These are phyloP conservation scores for Ustilago loliicola DNA, from an alignment of 1,284 basidiomycete genomes.

Conservation along the genomic window DNA sequence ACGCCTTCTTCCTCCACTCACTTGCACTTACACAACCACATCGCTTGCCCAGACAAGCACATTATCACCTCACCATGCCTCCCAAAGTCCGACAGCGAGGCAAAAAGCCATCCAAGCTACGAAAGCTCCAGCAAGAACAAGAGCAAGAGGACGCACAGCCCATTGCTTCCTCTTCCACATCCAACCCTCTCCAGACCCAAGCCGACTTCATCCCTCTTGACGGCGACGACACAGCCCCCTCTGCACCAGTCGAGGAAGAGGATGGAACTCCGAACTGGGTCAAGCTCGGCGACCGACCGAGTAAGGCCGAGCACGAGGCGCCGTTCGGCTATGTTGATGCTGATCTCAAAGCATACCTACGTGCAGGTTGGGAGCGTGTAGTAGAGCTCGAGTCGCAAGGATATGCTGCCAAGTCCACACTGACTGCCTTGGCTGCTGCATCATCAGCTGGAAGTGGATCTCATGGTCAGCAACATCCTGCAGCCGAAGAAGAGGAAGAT, in stretches of 20 bases:
- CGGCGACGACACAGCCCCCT: conserved; percentile 8
- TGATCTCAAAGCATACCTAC: conserved; percentile 64
- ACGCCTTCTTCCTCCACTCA: conserved; percentile 2
- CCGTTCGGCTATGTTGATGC: conserved; percentile 65
- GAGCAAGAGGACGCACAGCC: conserved; percentile 26
- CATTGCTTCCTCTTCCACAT: conserved; percentile 12
- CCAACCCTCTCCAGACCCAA: conserved; percentile 30
- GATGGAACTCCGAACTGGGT: conserved; percentile 42
- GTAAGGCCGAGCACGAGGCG: conserved; percentile 48
- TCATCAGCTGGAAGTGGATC: not conserved
- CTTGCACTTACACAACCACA: not conserved
- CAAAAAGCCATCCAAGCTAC: conserved; percentile 49
- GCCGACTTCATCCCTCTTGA: conserved; percentile 38
- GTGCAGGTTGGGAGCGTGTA: conserved; percentile 45
- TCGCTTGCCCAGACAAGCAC: not conserved
- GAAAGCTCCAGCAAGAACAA: conserved; percentile 35
- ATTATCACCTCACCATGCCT: conserved; percentile 16
- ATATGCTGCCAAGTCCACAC: conserved; percentile 34
- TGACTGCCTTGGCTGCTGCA: conserved; percentile 21
- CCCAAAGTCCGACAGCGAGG: conserved; percentile 53
- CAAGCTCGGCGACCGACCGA: conserved; percentile 37
- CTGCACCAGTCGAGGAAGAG: not conserved
- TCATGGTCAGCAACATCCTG: conserved; percentile 1
- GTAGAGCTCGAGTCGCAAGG: conserved; percentile 42
- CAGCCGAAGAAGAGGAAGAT: conserved; percentile 29